phyloP scores from a whole-genome alignment of 140 eudicot species.

The Stevia rebaudiana region DNA sequence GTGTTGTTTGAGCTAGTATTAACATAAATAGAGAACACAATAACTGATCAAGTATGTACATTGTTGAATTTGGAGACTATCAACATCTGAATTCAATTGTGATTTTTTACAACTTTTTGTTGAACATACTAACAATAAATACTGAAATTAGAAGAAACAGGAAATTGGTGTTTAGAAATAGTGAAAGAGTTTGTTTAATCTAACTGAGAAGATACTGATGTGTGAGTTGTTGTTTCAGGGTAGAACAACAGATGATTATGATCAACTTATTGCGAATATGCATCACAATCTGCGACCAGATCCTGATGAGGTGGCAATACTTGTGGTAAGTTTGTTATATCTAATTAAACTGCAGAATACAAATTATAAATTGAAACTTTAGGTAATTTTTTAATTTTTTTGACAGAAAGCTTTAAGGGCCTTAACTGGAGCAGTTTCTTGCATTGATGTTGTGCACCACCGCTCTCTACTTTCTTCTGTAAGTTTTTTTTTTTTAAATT shows the following conservation, averaged over 20 bases:
- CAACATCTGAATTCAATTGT: neutral
- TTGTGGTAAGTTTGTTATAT: slow-evolving; percentile 51
- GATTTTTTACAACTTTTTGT: neutral
- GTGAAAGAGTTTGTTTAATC: too few species aligned
- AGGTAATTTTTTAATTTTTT: neutral
- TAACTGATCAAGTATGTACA: neutral
- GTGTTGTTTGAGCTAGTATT: neutral
- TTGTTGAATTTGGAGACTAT: neutral
- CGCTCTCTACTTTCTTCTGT: slow-evolving; percentile 62
- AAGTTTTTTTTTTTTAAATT: slow-evolving; percentile 18
- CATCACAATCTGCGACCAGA: slow-evolving; percentile 38
- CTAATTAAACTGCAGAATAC: neutral
- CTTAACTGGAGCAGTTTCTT: slow-evolving; percentile 72
- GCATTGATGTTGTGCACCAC: slow-evolving; percentile 61
- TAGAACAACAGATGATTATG: slow-evolving; percentile 42
- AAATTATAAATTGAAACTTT: neutral
- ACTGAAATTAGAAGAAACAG: neutral
- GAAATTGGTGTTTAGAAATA: neutral
- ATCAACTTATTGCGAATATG: slow-evolving; percentile 53
- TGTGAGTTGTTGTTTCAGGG: slow-evolving; percentile 44
- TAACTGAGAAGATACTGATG: slow-evolving; percentile 5
- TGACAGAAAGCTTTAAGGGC: slow-evolving; percentile 75
- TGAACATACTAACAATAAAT: neutral
- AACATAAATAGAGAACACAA: neutral
- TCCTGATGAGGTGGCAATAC: slow-evolving; percentile 80